phyloP scores from a whole-genome alignment of 2,329 filamentous ascomycete species.

The Phialemonium atrogriseum region DNA sequence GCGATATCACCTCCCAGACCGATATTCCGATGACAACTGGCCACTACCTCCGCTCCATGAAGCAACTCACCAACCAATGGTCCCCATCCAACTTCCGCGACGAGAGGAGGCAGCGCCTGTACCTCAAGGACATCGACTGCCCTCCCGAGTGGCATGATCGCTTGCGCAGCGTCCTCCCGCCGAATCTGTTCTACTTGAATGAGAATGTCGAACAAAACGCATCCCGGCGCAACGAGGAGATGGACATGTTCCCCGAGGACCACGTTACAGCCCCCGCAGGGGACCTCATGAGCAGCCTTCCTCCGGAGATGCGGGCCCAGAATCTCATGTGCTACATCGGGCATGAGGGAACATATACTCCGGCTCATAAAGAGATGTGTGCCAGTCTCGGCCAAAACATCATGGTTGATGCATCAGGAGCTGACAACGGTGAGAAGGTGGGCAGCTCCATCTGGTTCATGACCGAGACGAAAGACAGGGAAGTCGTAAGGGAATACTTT shows the following conservation, averaged over 20 bases:
- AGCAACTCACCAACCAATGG: constrained; percentile 76
- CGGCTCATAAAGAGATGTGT: constrained; percentile 95
- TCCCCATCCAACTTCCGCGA: constrained; percentile 68
- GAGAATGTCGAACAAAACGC: constrained; percentile 54
- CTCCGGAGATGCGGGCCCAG: constrained; percentile 78
- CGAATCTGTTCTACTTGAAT: constrained; percentile 83
- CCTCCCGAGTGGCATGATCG: constrained; percentile 79
- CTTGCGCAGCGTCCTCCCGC: constrained; percentile 68
- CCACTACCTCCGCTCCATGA: constrained; percentile 87
- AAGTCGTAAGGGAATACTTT: constrained; percentile 89
- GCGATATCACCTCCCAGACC: constrained; percentile 65
- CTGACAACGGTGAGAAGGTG: constrained; percentile 64
- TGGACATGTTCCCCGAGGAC: constrained; percentile 34
- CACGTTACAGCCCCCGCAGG: constrained; percentile 63
- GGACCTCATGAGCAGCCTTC: constrained; percentile 91
- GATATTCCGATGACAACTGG: constrained; percentile 79
- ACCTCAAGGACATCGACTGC: constrained; percentile 96
- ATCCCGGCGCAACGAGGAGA: constrained; percentile 19
- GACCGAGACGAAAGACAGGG: constrained; percentile 90
- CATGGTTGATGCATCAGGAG: constrained; percentile 85
- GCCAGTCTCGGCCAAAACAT: constrained; percentile 93
- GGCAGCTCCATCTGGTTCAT: constrained; percentile 98
- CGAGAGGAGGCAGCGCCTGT: constrained; percentile 74
- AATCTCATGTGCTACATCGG: constrained; percentile 99
- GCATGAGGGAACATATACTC: constrained; percentile 94